phyloP scores from a whole-genome alignment of 768 basidiomycete genomes.

The Punctularia strigosozonata region DNA sequence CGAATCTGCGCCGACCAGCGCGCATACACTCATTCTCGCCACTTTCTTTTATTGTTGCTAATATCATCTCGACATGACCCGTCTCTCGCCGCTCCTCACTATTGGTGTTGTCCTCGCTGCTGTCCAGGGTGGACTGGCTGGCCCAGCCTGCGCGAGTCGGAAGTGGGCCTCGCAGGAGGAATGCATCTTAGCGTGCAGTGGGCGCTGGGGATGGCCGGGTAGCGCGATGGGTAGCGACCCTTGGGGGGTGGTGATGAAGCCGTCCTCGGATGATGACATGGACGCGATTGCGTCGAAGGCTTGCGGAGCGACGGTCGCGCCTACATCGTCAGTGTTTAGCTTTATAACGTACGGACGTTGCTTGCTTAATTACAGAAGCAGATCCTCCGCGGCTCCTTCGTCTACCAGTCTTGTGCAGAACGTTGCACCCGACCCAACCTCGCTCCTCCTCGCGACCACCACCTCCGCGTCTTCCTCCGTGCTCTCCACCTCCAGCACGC shows the following conservation, averaged over 20 bases:
- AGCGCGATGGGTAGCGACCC: slow-evolving; percentile 38
- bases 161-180: slow-evolving; percentile 6
- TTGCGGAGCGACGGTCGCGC: slow-evolving; percentile 23
- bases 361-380: too few species aligned
- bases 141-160: slow-evolving; percentile 15
- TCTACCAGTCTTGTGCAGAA: too few species aligned
- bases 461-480: slow-evolving; percentile 1
- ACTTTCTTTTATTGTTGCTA: slow-evolving; percentile 14
- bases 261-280: slow-evolving; percentile 20
- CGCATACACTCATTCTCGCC: slow-evolving; percentile 4
- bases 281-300: slow-evolving; percentile 28
- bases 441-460: too few species aligned
- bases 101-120: slow-evolving; percentile 11
- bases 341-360: too few species aligned
- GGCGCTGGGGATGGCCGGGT: slow-evolving; percentile 27
- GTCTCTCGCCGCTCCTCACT: slow-evolving; percentile 8
- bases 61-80: slow-evolving; percentile 6
- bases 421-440: too few species aligned
- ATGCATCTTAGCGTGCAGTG: slow-evolving; percentile 10
- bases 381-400: too few species aligned
- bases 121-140: slow-evolving; percentile 12
- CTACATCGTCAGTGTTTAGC: too few species aligned
- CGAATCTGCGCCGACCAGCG: too few species aligned
- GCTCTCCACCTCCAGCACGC: not conserved
- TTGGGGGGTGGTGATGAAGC: slow-evolving; percentile 41